Conservation (phyloP, 208 protist species). For the Leishmania martiniquensis region DNA sequence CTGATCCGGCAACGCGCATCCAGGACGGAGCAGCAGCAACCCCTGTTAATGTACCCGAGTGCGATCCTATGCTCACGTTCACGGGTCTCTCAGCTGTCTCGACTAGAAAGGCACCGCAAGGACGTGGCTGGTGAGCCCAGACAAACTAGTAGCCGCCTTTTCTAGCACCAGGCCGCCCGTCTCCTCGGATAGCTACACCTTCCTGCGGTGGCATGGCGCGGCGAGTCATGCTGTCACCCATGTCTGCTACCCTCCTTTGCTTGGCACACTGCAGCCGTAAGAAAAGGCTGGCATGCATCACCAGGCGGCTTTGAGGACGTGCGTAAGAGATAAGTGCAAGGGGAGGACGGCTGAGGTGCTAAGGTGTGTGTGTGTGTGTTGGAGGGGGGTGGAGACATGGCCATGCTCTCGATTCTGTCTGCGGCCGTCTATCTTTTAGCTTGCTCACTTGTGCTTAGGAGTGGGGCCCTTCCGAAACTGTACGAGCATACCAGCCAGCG, state of each 20-base stretch:
- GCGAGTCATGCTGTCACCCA: background rate
- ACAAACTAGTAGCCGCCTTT: background rate
- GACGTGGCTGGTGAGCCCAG: background rate
- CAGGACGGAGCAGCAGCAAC: background rate
- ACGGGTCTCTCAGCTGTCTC: background rate
- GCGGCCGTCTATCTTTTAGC: background rate
- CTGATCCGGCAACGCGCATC: no score
- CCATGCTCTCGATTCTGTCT: no score
- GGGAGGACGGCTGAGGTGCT: background rate
- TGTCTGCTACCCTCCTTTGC: background rate
- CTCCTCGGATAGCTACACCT: background rate
- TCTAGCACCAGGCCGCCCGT: background rate
- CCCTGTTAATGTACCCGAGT: background rate
- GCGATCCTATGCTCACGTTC: background rate
- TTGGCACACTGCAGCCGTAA: background rate
- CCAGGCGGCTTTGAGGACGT: background rate
- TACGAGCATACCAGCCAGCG: background rate
- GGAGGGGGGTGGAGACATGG: no score
- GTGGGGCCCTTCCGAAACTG: background rate
- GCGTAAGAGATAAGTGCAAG: background rate
- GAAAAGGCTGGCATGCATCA: background rate
- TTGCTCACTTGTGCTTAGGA: no score
- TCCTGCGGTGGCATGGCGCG: background rate
- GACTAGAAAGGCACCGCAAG: background rate
- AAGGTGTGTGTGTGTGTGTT: background rate